Conservation (phyloP, 345 rosid genomes). For the Draba incana region DNA sequence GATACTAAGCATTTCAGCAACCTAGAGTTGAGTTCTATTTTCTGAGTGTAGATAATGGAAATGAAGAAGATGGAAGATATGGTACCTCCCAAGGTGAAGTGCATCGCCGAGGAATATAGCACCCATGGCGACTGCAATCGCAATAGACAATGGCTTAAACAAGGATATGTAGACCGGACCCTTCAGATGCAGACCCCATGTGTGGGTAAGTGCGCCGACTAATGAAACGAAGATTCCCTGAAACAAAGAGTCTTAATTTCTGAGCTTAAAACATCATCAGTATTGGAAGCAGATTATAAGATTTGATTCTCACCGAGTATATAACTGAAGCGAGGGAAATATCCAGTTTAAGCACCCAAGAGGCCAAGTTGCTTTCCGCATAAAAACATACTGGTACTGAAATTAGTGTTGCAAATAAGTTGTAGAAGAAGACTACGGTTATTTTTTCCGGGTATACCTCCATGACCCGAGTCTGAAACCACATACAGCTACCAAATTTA, state of each 20-base stretch:
- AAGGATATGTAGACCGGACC: conserved; percentile 45
- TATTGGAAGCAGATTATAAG: background rate
- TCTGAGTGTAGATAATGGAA: background rate
- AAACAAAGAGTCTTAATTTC: background rate
- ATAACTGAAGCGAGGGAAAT: conserved; percentile 35
- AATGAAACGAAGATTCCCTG: conserved; percentile 34
- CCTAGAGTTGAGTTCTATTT: background rate
- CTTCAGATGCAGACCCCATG: conserved; percentile 43
- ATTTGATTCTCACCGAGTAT: conserved; percentile 41
- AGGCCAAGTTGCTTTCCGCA: conserved; percentile 39
- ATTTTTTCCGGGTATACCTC: conserved; percentile 43
- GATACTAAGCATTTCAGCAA: background rate
- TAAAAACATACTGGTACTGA: conserved; percentile 41
- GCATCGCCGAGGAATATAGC: conserved; percentile 38
- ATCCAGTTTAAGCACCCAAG: conserved; percentile 46
- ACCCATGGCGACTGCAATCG: conserved; percentile 40
- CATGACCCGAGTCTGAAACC: conserved; percentile 46
- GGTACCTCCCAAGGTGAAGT: conserved; percentile 43
- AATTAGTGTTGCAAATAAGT: conserved; percentile 34
- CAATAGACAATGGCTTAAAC: conserved; percentile 47
- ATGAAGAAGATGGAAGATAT: background rate
- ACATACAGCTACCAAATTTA: background rate
- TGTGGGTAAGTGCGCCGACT: conserved; percentile 26
- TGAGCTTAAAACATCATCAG: background rate
- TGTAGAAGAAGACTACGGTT: conserved; percentile 35